A percentile compares a stretch with the other conserved stretches of the same genome.
Evolutionary conservation across 2,329 filamentous ascomycete genomes (phyloP).

Genomic region (Karstenula rhodostoma): DNA sequence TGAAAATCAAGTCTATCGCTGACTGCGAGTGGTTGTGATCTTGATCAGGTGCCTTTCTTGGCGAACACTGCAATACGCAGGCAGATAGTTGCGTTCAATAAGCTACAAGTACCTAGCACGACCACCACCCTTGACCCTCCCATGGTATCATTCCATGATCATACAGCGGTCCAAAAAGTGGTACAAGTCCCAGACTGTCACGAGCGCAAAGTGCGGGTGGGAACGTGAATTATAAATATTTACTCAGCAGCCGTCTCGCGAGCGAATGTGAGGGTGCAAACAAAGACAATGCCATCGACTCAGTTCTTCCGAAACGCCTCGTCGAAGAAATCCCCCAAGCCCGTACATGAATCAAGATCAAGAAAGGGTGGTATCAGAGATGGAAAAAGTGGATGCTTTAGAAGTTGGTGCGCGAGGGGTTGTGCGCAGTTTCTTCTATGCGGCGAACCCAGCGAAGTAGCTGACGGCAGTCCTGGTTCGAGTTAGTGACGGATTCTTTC

Average conservation of each 20-base stretch:
- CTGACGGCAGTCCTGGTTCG: slow-evolving; percentile 36
- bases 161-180: background rate
- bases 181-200: background rate
- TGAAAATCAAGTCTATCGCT: no score
- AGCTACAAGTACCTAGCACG: background rate
- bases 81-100: background rate
- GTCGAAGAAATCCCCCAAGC: slow-evolving; percentile 7
- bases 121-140: background rate
- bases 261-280: slow-evolving; percentile 7
- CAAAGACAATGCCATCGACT: slow-evolving; percentile 1
- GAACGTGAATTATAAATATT: slow-evolving; percentile 26
- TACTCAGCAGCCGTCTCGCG: slow-evolving; percentile 20
- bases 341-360: slow-evolving; percentile 20
- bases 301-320: slow-evolving; percentile 9
- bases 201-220: background rate
- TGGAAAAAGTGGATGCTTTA: slow-evolving; percentile 7
- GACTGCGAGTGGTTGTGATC: no score
- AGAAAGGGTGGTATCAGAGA: slow-evolving; percentile 26
- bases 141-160: background rate
- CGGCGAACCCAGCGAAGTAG: slow-evolving; percentile 30
- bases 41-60: no score
- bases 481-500: slow-evolving; percentile 24
- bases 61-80: no score
- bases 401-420: background rate
- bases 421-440: background rate